A percentile compares a stretch with the other conserved stretches of the same genome.
These are phyloP conservation scores for Colletotrichum liriopes DNA, from an alignment of 2,329 filamentous ascomycete genomes.

Conservation along the genomic window DNA sequence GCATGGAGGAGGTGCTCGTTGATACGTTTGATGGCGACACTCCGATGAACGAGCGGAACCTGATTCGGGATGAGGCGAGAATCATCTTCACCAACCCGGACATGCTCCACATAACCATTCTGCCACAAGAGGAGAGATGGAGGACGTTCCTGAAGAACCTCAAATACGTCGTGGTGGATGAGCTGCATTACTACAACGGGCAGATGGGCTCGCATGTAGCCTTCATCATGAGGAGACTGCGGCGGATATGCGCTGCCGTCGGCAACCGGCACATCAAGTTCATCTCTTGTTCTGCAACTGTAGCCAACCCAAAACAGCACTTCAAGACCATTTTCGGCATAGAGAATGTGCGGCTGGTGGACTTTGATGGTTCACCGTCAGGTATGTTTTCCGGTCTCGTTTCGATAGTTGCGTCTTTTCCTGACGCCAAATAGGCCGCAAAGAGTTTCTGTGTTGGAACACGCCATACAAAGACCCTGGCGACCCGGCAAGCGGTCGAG, in stretches of 20 bases:
- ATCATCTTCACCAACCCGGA: slow-evolving; percentile 99
- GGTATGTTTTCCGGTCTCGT: slow-evolving; percentile 37
- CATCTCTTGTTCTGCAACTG: slow-evolving; percentile 95
- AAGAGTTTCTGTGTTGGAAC: slow-evolving; percentile 98
- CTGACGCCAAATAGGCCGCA: slow-evolving; percentile 70
- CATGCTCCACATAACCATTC: slow-evolving; percentile 95
- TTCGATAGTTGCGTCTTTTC: neutral
- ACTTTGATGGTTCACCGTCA: slow-evolving; percentile 93
- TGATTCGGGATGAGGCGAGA: slow-evolving; percentile 88
- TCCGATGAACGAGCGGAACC: slow-evolving; percentile 82
- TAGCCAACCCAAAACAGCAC: slow-evolving; percentile 91
- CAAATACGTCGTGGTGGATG: slow-evolving; percentile 91
- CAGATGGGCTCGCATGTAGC: slow-evolving; percentile 95
- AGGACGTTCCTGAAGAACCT: slow-evolving; percentile 89
- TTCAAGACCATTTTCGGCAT: slow-evolving; percentile 96
- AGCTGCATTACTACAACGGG: slow-evolving; percentile 97
- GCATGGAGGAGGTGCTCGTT: slow-evolving; percentile 81
- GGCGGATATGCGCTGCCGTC: slow-evolving; percentile 89
- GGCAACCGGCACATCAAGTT: slow-evolving; percentile 91
- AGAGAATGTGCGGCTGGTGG: slow-evolving; percentile 83
- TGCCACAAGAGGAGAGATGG: slow-evolving; percentile 94
- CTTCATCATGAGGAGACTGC: slow-evolving; percentile 91
- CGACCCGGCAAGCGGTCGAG: slow-evolving; percentile 89
- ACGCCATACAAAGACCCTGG: slow-evolving; percentile 92
- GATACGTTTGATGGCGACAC: slow-evolving; percentile 98